Percentiles rank a stretch among this genome's conserved stretches.
These are phyloP conservation scores for Jatropha multifida DNA, from an alignment of 441 rosid species.

Conservation along the genomic window DNA sequence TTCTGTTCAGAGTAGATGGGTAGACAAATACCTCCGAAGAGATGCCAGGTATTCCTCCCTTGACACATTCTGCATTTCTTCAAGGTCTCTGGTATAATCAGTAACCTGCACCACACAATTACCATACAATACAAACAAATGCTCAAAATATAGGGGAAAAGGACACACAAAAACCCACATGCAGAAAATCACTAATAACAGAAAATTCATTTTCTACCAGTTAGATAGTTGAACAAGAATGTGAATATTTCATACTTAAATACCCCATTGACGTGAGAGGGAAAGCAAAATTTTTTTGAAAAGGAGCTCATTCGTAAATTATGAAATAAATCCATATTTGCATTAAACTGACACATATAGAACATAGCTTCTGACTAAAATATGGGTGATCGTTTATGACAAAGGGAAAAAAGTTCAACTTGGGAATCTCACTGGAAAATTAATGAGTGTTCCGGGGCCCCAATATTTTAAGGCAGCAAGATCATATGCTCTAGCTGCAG, in stretches of 20 bases:
- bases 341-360: neutral
- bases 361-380: neutral
- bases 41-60: slow-evolving; percentile 92
- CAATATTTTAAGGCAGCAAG: slow-evolving; percentile 96
- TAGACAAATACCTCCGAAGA: slow-evolving; percentile 62
- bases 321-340: neutral
- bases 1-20: slow-evolving; percentile 19
- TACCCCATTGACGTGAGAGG: neutral
- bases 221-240: neutral
- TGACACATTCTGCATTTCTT: slow-evolving; percentile 81
- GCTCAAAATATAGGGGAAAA: neutral
- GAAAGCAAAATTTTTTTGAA: neutral
- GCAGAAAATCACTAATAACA: neutral
- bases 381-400: neutral
- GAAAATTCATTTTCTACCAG: neutral
- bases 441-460: slow-evolving; percentile 88
- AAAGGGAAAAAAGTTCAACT: slow-evolving; percentile 16
- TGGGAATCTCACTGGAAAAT: slow-evolving; percentile 61
- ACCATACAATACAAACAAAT: neutral
- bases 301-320: neutral
- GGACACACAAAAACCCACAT: neutral
- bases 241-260: neutral
- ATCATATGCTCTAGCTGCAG: slow-evolving; percentile 94
- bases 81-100: slow-evolving; percentile 61
- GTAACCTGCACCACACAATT: slow-evolving; percentile 45